phyloP scores from a whole-genome alignment of 1,284 basidiomycete species.

The Heliocybe sulcata region DNA sequence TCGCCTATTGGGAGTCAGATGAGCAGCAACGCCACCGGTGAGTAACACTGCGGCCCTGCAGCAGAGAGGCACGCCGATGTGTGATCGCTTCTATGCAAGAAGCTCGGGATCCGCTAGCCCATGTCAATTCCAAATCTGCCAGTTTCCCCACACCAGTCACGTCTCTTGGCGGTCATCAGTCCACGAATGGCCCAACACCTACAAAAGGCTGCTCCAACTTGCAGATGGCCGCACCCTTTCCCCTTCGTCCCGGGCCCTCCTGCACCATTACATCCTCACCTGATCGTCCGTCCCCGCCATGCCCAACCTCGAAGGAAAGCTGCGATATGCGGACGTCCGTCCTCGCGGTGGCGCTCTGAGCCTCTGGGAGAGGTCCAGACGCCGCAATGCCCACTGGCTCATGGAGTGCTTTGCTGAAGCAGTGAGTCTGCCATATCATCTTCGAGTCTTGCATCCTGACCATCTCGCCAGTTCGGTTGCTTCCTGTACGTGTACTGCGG shows the following conservation, averaged over 20 bases:
- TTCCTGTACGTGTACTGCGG: constrained; percentile 37
- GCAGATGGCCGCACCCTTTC: neutral
- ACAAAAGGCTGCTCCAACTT: neutral
- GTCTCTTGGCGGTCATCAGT: neutral
- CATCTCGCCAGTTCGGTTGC: constrained; percentile 29
- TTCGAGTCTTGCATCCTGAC: constrained; percentile 18
- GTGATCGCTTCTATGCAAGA: neutral
- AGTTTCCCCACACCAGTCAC: neutral
- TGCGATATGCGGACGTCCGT: constrained; percentile 31
- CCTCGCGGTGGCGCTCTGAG: constrained; percentile 31
- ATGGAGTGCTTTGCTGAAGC: constrained; percentile 55
- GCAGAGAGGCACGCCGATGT: neutral
- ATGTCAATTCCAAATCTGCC: neutral
- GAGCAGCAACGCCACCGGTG: no score
- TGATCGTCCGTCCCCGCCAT: neutral
- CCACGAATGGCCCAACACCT: neutral
- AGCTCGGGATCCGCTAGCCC: neutral
- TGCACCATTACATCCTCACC: no score
- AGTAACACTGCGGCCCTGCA: no score
- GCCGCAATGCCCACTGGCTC: constrained; percentile 41
- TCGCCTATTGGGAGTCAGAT: no score
- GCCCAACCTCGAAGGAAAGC: neutral
- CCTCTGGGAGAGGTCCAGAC: constrained; percentile 47
- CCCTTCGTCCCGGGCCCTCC: neutral
- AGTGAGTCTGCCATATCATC: constrained; percentile 24